Evolutionary conservation across 371 early-diverging fungal species (phyloP), one percentile per base, ranked within the genome.

Genomic region (Phascolomyces articulosus): DNA sequence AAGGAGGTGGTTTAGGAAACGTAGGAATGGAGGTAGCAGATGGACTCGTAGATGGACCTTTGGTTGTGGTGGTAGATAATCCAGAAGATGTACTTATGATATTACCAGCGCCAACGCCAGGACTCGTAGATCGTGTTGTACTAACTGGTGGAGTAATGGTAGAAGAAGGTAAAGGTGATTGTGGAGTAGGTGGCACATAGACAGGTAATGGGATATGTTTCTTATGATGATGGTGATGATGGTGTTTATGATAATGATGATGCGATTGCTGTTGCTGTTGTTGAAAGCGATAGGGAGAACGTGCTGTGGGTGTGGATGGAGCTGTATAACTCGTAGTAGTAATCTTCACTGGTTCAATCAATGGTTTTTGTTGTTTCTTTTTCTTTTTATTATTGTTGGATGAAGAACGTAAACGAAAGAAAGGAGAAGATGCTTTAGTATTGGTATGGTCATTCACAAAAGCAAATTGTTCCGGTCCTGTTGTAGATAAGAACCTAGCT

Each of bases 401-500:
- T 1, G 44, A 44, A 13, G 44, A 44, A n/a, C 44, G 44, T n/a
- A 44, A 16, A 44, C 44, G 44, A 44, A 44, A 44, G 16, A 44
- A 44, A n/a, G 56, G 55, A 21, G 49, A 26, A 18, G 23, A 21
- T 47, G 63, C 4, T 44, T 67, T 48, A 40, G 29, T 57, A 13
- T 9, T 13, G 31, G 8, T 63, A 8, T 24, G 47, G 49, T 54
- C 51, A 47, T 38, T 55, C 56, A 57, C 15, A 0, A 44, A 44
- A n/a, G 16, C 47, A 59, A 24, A 62, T 48, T 18, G 57, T 63
- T 41, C 21, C n/a, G 80, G 80, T 0, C 77, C 75, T 0, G 80
- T 80, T 0, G 72, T 68, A 1, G 75, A 64, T 11, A 80, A 55
- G 28, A 80, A 80, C 53, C 71, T 62, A 3, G 80, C 80, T 10